Percentiles rank a stretch among this genome's conserved stretches.
Evolutionary conservation across 805 yeast species (phyloP).

Genomic region (Ascoidea tarda): DNA sequence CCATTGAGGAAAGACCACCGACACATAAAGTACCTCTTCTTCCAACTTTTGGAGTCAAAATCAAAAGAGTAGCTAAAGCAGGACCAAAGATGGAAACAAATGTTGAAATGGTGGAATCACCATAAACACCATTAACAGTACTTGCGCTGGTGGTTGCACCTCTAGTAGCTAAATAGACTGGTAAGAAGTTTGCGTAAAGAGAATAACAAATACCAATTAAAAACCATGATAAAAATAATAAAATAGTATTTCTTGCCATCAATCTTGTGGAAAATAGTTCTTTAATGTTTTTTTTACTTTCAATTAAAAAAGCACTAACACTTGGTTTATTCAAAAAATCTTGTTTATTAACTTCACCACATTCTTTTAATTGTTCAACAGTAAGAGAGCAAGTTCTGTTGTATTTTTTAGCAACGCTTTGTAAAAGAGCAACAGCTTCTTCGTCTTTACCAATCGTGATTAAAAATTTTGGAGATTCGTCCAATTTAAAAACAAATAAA

Average conservation of each 20-base stretch:
- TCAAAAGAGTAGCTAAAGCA: slow-evolving; percentile 26
- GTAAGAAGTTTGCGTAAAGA: slow-evolving; percentile 38
- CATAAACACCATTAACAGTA: slow-evolving; percentile 21
- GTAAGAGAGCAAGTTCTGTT: slow-evolving; percentile 27
- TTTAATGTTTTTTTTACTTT: slow-evolving; percentile 23
- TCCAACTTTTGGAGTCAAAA: slow-evolving; percentile 20
- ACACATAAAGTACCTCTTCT: slow-evolving; percentile 39
- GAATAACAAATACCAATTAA: slow-evolving; percentile 46
- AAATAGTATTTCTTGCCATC: slow-evolving; percentile 29
- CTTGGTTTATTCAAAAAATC: not conserved
- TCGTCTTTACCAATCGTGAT: slow-evolving; percentile 37
- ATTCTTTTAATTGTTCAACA: slow-evolving; percentile 28
- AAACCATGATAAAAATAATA: slow-evolving; percentile 39
- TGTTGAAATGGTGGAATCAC: slow-evolving; percentile 33
- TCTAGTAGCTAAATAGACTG: slow-evolving; percentile 33
- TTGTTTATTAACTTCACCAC: slow-evolving; percentile 22
- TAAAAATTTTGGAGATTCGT: slow-evolving; percentile 43
- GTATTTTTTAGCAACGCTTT: slow-evolving; percentile 34
- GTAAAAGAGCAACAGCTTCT: slow-evolving; percentile 29
- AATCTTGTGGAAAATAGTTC: slow-evolving; percentile 31
- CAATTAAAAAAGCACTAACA: slow-evolving; percentile 15
- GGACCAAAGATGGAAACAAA: slow-evolving; percentile 39
- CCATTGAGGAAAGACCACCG: slow-evolving; percentile 37
- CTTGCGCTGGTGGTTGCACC: slow-evolving; percentile 31
- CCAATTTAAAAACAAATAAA: slow-evolving; percentile 27